A percentile compares a stretch with the other conserved stretches of the same genome.
phyloP scores from a whole-genome alignment of 192 early-diverging fungal species.

The Radiomyces spectabilis region DNA sequence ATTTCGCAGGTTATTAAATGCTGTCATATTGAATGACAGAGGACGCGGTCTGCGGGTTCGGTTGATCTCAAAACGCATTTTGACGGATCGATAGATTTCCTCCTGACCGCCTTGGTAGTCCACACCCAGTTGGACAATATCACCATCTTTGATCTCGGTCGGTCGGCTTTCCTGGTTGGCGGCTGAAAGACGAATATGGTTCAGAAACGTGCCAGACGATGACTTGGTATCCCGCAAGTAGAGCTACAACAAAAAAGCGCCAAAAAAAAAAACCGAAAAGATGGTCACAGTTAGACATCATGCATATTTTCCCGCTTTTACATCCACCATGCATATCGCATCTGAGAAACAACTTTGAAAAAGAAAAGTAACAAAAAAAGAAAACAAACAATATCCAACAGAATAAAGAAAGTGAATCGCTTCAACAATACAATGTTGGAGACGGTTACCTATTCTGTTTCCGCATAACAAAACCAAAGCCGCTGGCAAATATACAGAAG shows the following conservation, averaged over 20 bases:
- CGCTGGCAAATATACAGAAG: no score
- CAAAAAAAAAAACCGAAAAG: slow-evolving; percentile 1
- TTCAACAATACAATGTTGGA: no score
- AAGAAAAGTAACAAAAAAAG: no score
- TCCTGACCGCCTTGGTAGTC: slow-evolving; percentile 81
- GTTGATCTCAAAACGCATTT: slow-evolving; percentile 64
- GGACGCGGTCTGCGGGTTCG: slow-evolving; percentile 39
- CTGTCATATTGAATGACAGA: slow-evolving; percentile 45
- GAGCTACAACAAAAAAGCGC: slow-evolving; percentile 37
- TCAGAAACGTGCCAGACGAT: slow-evolving; percentile 88
- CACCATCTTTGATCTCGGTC: slow-evolving; percentile 67
- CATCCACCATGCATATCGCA: no score
- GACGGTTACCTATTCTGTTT: no score
- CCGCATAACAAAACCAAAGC: no score
- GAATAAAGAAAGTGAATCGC: no score
- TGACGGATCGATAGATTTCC: slow-evolving; percentile 81
- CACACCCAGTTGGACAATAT: slow-evolving; percentile 81
- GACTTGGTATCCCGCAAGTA: slow-evolving; percentile 79
- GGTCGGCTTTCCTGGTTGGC: slow-evolving; percentile 70
- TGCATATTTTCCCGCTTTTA: neutral
- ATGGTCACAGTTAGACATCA: slow-evolving; percentile 2
- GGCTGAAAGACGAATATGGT: slow-evolving; percentile 77
- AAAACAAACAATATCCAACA: neutral
- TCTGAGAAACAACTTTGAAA: no score
- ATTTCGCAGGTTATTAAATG: slow-evolving; percentile 23